These are phyloP conservation scores for Pilatotrama ljubarskyi DNA, from an alignment of 768 basidiomycete species.

Conservation along the genomic window DNA sequence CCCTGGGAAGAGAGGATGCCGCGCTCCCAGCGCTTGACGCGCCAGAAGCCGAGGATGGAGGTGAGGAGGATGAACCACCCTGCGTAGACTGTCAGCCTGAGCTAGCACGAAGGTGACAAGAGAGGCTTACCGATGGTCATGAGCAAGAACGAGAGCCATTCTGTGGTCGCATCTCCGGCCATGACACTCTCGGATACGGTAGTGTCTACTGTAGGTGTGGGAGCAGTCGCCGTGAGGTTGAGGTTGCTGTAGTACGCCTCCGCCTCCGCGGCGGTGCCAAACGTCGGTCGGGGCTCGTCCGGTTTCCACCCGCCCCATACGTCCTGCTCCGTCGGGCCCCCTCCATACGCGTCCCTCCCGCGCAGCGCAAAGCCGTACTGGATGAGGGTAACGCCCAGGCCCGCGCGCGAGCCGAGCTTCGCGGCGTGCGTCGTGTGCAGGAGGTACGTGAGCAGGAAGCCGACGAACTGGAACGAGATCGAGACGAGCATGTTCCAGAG, in stretches of 20 bases:
- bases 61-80: conserved; percentile 90
- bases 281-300: conserved; percentile 37
- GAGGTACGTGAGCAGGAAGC: conserved; percentile 90
- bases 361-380: conserved; percentile 91
- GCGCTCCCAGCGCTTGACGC: conserved; percentile 86
- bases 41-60: conserved; percentile 87
- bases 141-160: conserved; percentile 93
- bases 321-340: conserved; percentile 9
- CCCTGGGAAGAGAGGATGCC: conserved; percentile 66
- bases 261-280: conserved; percentile 46
- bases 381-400: conserved; percentile 93
- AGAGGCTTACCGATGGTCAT: conserved; percentile 75
- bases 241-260: conserved; percentile 43
- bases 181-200: conserved; percentile 3
- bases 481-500: conserved; percentile 93
- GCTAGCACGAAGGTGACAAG: background rate
- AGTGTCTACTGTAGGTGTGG: conserved; percentile 5
- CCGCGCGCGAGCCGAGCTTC: conserved; percentile 89
- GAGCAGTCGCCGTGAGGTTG: conserved; percentile 20
- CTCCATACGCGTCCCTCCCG: conserved; percentile 37
- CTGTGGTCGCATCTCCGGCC: conserved; percentile 64
- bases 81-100: conserved; percentile 22
- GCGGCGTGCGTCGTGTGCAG: conserved; percentile 93
- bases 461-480: conserved; percentile 96
- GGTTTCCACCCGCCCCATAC: conserved; percentile 34